Evolutionary conservation across 73 alveolate genomes (phyloP).

Genomic region (Tetrahymena thermophila): DNA sequence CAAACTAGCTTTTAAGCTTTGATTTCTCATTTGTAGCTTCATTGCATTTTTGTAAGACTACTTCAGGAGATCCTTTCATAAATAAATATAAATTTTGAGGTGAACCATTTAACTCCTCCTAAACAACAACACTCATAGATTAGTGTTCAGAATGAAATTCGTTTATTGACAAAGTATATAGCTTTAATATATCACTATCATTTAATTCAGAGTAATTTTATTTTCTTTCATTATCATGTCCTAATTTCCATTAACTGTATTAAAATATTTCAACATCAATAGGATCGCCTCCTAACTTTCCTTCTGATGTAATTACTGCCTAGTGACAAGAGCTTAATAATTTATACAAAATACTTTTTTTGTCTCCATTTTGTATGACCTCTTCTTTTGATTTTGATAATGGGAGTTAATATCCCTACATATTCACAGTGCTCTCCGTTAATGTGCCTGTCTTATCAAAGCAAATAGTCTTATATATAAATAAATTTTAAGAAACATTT

Average conservation of each 20-base stretch:
- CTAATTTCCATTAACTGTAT: neutral
- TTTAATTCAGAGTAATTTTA: neutral
- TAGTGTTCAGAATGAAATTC: constrained; percentile 37
- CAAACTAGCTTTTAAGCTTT: constrained; percentile 48
- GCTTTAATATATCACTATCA: neutral
- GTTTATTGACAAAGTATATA: neutral
- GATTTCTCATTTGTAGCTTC: constrained; percentile 19
- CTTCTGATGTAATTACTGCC: neutral
- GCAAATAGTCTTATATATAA: neutral
- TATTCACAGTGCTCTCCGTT: constrained; percentile 8
- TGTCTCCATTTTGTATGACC: neutral
- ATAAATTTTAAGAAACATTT: neutral
- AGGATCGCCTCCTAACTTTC: constrained; percentile 38
- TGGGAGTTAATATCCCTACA: neutral
- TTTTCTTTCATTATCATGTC: neutral
- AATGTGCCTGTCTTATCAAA: constrained; percentile 42
- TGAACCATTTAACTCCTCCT: constrained; percentile 3
- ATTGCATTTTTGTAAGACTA: constrained; percentile 51
- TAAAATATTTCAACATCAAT: constrained; percentile 34
- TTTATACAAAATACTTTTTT: constrained; percentile 9
- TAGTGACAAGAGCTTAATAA: constrained; percentile 34
- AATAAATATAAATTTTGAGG: neutral
- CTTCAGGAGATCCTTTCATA: constrained; percentile 72
- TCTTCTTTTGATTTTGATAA: neutral
- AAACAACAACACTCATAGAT: constrained; percentile 32